A percentile compares a stretch with the other conserved stretches of the same genome.
phyloP scores from a whole-genome alignment of 768 basidiomycete genomes.

The Calocybe cyanea region DNA sequence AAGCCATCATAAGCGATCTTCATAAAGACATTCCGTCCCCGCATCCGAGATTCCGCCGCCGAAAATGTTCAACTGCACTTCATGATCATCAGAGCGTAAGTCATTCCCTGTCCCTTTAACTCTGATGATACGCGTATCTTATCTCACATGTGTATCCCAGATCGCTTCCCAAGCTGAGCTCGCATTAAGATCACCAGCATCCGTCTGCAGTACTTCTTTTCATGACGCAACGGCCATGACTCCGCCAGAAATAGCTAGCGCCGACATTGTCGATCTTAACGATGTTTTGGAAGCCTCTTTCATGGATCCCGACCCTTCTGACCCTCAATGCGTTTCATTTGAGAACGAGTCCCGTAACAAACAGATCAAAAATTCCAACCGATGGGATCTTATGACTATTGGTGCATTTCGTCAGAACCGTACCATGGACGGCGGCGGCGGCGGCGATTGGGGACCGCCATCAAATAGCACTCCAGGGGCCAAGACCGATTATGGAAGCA shows the following conservation, averaged over 20 bases:
- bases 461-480: constrained; percentile 28
- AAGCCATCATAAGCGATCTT: constrained; percentile 44
- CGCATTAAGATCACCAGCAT: constrained; percentile 25
- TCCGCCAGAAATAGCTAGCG: constrained; percentile 33
- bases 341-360: constrained; percentile 38
- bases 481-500: constrained; percentile 40
- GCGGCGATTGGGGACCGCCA: constrained; percentile 29
- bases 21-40: constrained; percentile 46
- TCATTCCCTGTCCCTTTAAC: constrained; percentile 9
- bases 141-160: not conserved
- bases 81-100: constrained; percentile 36
- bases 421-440: constrained; percentile 21
- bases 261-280: constrained; percentile 61
- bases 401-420: constrained; percentile 68
- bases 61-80: constrained; percentile 26
- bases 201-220: constrained; percentile 18
- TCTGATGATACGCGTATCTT: constrained; percentile 8
- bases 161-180: constrained; percentile 30
- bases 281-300: constrained; percentile 77
- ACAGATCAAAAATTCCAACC: constrained; percentile 42
- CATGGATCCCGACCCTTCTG: constrained; percentile 53
- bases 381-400: constrained; percentile 76
- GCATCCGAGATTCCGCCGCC: constrained; percentile 39
- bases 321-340: constrained; percentile 25
- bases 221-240: constrained; percentile 17